Conservation (phyloP, 768 basidiomycete genomes). For the Amanita muscaria region DNA sequence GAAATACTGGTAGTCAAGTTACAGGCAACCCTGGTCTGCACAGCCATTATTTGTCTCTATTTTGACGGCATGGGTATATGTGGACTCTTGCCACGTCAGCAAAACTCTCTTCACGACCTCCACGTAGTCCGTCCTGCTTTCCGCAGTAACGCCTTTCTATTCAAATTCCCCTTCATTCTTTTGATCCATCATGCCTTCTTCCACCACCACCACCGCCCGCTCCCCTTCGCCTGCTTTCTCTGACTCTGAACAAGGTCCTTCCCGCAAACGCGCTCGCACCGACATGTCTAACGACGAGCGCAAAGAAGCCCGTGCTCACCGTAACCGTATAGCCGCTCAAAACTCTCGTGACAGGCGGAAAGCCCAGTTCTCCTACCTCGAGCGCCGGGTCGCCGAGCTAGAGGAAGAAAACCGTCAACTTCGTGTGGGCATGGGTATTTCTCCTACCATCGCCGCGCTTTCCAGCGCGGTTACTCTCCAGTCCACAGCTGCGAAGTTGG, state of each 20-base stretch:
- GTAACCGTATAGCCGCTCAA: slow-evolving; percentile 91
- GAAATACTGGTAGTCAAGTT: too few species aligned
- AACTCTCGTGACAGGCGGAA: slow-evolving; percentile 88
- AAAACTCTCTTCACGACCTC: slow-evolving; percentile 19
- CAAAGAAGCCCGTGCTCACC: slow-evolving; percentile 81
- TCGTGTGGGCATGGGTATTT: slow-evolving; percentile 39
- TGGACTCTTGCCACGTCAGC: slow-evolving; percentile 14
- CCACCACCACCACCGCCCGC: slow-evolving; percentile 21
- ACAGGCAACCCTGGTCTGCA: too few species aligned
- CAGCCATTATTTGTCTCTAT: not conserved
- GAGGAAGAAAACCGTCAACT: slow-evolving; percentile 80
- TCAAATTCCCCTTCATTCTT: slow-evolving; percentile 11
- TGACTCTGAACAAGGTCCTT: slow-evolving; percentile 31
- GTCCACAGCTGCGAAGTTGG: too few species aligned
- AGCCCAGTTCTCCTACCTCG: slow-evolving; percentile 65
- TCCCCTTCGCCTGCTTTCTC: slow-evolving; percentile 15
- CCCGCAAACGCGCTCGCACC: slow-evolving; percentile 70
- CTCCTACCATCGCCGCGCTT: slow-evolving; percentile 15
- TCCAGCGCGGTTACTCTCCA: slow-evolving; percentile 16
- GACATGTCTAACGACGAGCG: slow-evolving; percentile 63
- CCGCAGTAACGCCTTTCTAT: slow-evolving; percentile 22
- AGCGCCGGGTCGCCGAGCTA: slow-evolving; percentile 59
- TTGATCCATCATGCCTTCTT: slow-evolving; percentile 2
- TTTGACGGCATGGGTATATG: not conserved
- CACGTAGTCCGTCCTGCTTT: slow-evolving; percentile 30